These are phyloP conservation scores for Polytolypa hystricis DNA, from an alignment of 2,329 filamentous ascomycete genomes.

Conservation along the genomic window DNA sequence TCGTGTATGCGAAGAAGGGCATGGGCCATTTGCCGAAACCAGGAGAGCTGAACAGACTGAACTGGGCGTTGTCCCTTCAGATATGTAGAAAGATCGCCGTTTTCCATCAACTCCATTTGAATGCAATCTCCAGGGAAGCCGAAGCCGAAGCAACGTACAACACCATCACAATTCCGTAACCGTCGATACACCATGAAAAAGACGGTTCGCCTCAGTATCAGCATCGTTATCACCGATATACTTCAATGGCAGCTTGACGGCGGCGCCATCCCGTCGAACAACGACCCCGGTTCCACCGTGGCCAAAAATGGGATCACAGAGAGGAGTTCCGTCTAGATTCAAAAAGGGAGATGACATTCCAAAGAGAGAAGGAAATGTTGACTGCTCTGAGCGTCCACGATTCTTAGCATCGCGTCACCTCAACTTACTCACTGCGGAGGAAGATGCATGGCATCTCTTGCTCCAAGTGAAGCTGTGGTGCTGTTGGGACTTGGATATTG, in stretches of 20 bases:
- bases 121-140: neutral
- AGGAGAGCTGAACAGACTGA: conserved; percentile 13
- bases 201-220: neutral
- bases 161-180: conserved; percentile 1
- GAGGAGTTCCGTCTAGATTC: conserved; percentile 3
- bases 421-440: neutral
- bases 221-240: conserved; percentile 2
- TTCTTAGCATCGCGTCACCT: neutral
- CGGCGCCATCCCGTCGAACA: neutral
- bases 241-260: conserved; percentile 5
- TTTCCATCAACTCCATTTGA: conserved; percentile 14
- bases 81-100: conserved; percentile 17
- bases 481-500: too few relatives aligned
- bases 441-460: neutral
- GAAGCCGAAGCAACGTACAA: conserved; percentile 6
- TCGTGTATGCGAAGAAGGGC: conserved; percentile 17
- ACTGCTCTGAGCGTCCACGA: neutral
- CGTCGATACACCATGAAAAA: neutral
- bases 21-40: conserved; percentile 16
- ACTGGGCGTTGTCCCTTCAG: conserved; percentile 9
- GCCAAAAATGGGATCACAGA: conserved; percentile 2
- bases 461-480: too few relatives aligned
- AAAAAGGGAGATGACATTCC: conserved; percentile 4
- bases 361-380: conserved; percentile 1
- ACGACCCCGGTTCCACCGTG: conserved; percentile 4